Evolutionary conservation across 371 early-diverging fungal genomes (phyloP).

Genomic region (Sporodiniella umbellata): DNA sequence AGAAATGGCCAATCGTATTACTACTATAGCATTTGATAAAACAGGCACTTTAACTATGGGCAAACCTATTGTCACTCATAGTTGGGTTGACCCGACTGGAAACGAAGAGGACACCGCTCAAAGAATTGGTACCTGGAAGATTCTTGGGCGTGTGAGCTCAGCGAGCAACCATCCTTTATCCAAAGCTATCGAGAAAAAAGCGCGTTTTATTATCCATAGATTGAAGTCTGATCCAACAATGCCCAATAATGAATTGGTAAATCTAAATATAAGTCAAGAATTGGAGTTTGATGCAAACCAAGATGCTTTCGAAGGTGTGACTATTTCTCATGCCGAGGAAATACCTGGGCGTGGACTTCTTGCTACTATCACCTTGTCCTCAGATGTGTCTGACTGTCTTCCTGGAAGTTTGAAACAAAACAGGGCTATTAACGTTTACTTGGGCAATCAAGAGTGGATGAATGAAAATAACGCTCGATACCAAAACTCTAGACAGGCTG

Average conservation of each 20-base stretch:
- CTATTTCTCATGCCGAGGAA: conserved; percentile 56
- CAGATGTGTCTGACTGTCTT: conserved; percentile 17
- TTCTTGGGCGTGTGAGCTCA: conserved; percentile 42
- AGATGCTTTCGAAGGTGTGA: conserved; percentile 48
- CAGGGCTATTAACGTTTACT: conserved; percentile 50
- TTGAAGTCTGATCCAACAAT: conserved; percentile 4
- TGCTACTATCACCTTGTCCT: conserved; percentile 40
- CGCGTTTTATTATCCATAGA: conserved; percentile 16
- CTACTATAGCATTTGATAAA: conserved; percentile 92
- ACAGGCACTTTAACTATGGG: conserved; percentile 81
- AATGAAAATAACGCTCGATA: conserved; percentile 57
- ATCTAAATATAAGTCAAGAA: not conserved
- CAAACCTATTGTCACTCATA: conserved; percentile 52
- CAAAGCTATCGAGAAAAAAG: conserved; percentile 38
- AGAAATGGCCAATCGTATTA: conserved; percentile 81
- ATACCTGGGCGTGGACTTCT: conserved; percentile 66
- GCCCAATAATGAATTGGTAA: conserved; percentile 3
- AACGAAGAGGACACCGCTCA: conserved; percentile 5
- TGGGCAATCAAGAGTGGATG: conserved; percentile 75
- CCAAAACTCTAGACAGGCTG: conserved; percentile 38
- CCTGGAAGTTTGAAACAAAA: conserved; percentile 29
- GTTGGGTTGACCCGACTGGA: conserved; percentile 17
- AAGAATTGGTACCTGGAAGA: conserved; percentile 31
- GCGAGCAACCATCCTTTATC: conserved; percentile 46
- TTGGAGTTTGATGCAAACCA: conserved; percentile 8